Evolutionary conservation across 2,329 filamentous ascomycete genomes (phyloP).

Genomic region (Dichotomopilus funicola): DNA sequence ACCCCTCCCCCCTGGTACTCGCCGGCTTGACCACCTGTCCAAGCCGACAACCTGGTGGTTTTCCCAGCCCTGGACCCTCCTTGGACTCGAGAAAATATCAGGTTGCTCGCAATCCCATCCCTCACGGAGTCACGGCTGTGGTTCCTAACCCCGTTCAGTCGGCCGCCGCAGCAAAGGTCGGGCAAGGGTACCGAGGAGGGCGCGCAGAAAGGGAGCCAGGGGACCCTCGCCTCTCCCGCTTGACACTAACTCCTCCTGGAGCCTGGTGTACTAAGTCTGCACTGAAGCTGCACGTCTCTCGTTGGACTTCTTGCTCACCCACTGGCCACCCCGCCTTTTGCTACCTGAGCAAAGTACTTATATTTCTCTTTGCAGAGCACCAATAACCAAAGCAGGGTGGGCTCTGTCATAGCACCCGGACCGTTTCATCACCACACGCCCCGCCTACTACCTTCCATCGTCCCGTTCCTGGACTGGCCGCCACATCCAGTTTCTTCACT

Average conservation of each 20-base stretch:
- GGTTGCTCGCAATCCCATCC: background rate
- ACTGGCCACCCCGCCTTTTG: conserved; percentile 24
- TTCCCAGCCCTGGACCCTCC: too few relatives aligned
- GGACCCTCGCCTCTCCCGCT: conserved; percentile 23
- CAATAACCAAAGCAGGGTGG: conserved; percentile 42
- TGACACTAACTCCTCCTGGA: conserved; percentile 22
- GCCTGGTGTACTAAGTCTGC: conserved; percentile 7
- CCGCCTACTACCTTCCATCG: conserved; percentile 33
- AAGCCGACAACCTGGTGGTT: too few relatives aligned
- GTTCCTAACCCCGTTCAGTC: too few relatives aligned
- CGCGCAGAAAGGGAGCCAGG: conserved; percentile 21
- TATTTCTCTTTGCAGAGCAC: conserved; percentile 26
- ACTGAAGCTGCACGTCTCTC: conserved; percentile 9
- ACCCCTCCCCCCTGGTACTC: background rate
- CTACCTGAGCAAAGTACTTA: conserved; percentile 25
- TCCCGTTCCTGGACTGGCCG: conserved; percentile 39
- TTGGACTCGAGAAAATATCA: background rate
- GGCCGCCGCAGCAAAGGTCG: background rate
- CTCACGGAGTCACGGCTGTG: too few relatives aligned
- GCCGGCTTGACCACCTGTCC: background rate
- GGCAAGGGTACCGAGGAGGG: conserved; percentile 17
- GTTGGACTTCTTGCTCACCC: conserved; percentile 16
- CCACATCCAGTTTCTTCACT: conserved; percentile 39
- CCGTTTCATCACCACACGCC: conserved; percentile 37
- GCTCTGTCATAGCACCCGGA: conserved; percentile 32